Base-by-base conservation (phyloP, 2,329 filamentous ascomycete genomes). In the Alternaria triticina region DNA sequence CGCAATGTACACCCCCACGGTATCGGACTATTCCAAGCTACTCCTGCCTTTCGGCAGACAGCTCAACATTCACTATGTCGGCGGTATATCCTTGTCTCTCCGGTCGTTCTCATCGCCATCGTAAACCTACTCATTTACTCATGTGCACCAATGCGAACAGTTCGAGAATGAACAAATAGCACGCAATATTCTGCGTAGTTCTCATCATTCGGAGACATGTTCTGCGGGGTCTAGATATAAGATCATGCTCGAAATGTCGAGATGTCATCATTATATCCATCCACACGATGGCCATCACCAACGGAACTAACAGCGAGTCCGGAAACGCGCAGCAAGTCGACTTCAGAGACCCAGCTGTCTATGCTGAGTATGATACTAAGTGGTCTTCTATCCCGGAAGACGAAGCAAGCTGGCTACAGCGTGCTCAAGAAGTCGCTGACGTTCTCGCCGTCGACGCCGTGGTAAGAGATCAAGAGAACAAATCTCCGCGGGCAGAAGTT, bases 401-500 rank as follows among this genome's bases (percentile, higher is more conserved):
- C 6, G 72, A 81, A 13, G 74, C 79, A 15, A 80, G 68, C 60
- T 87, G 86, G 86, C 66, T 86, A 8, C 70, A 75, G 5, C 80
- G 86, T 47, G 85, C 85, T 7, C 76, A 77, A n/a, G 79, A 83
- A 27, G 85, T 87, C 4, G 79, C 83, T 5, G 76, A 82, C 9
- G 82, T 87, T n/a, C 78, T 87, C 1, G 79, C 81, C 9, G 68
- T 77, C n/a, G 85, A 87, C 70, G 85, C 82, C 0, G 79, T 79
- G 1, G 70, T 80, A 45, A 73, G 86, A 55, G 85, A 87, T 51
- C 80, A 82, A 49, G 85, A 85, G 59, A 84, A 86, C 65, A 86
- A 85, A 64, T 83, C 84, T 1, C 86, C 86, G 2, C 76, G 75
- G 2, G 84, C 84, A 0, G 86, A 88, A 64, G 74, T 87, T 3